A percentile compares a stretch with the other conserved stretches of the same genome.
Conservation (phyloP, 1,139 yeast species). For the Sugiyamaella grinbergsii region DNA sequence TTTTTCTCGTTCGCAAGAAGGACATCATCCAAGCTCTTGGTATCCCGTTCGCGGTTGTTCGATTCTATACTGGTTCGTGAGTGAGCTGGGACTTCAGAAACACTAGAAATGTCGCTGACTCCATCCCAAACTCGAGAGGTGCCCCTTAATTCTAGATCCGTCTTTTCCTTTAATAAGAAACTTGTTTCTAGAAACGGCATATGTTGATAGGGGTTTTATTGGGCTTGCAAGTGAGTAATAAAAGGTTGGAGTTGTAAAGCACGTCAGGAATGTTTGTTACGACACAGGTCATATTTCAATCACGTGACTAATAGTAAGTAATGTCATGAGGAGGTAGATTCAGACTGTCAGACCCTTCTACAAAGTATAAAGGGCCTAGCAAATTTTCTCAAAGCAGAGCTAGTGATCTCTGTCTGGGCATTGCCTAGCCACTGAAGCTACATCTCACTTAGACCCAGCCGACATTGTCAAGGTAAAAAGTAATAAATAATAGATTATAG, state of each 20-base stretch:
- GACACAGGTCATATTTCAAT: too few relatives aligned
- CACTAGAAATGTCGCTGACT: conserved; percentile 7
- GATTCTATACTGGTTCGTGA: background rate
- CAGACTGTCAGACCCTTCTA: too few relatives aligned
- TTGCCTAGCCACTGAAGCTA: background rate
- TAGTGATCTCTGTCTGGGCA: background rate
- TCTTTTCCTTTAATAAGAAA: conserved; percentile 6
- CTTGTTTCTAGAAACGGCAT: conserved; percentile 15
- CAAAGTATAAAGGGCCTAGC: too few relatives aligned
- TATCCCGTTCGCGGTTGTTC: background rate
- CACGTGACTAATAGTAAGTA: too few relatives aligned
- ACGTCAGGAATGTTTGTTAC: too few relatives aligned
- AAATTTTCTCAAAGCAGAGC: too few relatives aligned
- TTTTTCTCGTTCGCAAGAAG: background rate
- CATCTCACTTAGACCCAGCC: background rate
- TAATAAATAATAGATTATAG: too few relatives aligned
- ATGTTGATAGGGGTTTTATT: background rate
- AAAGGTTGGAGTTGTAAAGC: too few relatives aligned
- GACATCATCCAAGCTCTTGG: background rate
- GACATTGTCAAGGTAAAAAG: background rate
- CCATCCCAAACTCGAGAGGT: conserved; percentile 14
- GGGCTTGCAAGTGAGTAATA: background rate
- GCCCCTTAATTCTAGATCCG: conserved; percentile 12
- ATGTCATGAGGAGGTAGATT: too few relatives aligned
- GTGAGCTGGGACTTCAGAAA: background rate